Evolutionary conservation across 2,329 filamentous ascomycete species (phyloP).

Genomic region (Lomentospora prolificans): DNA sequence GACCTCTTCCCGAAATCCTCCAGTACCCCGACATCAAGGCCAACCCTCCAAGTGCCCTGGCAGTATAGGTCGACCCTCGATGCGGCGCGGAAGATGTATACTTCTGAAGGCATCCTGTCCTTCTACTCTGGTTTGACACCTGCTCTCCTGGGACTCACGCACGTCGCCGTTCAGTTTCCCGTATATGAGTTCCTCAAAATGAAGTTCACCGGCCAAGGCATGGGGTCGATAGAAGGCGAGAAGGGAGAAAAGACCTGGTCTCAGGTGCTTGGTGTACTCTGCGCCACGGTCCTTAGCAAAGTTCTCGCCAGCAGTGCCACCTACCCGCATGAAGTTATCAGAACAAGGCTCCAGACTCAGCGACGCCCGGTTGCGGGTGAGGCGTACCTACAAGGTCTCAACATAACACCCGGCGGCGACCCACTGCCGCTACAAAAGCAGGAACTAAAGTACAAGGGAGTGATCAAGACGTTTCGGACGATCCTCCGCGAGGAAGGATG

Average conservation of each 20-base stretch:
- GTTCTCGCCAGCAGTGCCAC: conserved; percentile 89
- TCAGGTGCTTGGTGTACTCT: conserved; percentile 76
- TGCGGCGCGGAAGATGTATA: conserved; percentile 93
- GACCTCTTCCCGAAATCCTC: conserved; percentile 36
- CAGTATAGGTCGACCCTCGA: conserved; percentile 85
- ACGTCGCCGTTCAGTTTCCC: conserved; percentile 95
- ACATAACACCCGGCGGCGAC: conserved; percentile 30
- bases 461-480: conserved; percentile 70
- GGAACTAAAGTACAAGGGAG: conserved; percentile 59
- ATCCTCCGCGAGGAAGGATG: conserved; percentile 89
- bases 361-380: conserved; percentile 56
- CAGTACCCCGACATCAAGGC: conserved; percentile 45
- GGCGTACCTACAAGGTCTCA: conserved; percentile 40
- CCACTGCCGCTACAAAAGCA: conserved; percentile 20
- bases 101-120: conserved; percentile 72
- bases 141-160: conserved; percentile 80
- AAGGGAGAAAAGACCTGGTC: conserved; percentile 38
- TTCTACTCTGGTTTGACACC: conserved; percentile 95
- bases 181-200: conserved; percentile 91
- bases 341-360: conserved; percentile 89
- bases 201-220: conserved; percentile 78
- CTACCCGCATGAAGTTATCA: conserved; percentile 93
- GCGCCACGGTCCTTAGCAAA: conserved; percentile 88
- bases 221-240: conserved; percentile 60
- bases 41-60: conserved; percentile 61